Base-by-base conservation (phyloP, 805 yeast species). In the Starmerella geochares region DNA sequence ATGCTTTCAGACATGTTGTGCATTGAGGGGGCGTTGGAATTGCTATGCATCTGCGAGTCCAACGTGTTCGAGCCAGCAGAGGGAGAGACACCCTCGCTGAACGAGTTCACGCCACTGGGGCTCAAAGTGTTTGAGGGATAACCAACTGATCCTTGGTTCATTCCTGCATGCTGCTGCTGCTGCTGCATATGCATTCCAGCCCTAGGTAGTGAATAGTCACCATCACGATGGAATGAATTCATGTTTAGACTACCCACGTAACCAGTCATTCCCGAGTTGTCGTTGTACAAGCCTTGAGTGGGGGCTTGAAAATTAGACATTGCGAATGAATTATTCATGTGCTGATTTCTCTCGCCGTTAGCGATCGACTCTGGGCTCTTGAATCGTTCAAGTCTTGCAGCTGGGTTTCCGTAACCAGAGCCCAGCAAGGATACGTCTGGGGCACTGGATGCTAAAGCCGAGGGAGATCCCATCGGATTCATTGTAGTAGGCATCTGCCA, bases 281-380 rank as follows among this genome's bases (percentile, higher is more conserved):
- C 44, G 8, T 40, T 32, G 25, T 40, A 40, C 20, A 17, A 9
- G 16, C 33, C 24, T 13, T 17, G 44, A 4, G 33, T 2, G 3
- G 32, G n/a, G 4, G 13, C 24, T 10, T 25, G 33, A 23, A 17
- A 40, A 19, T 19, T 19, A 16, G 6, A 23, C 33, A 40, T 27
- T 3, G n/a, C 8, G 13, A 27, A 40, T 6, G 44, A 16, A 14
- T n/a, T 27, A 10, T 16, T 27, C 25, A 40, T 16, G 3, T 38
- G 29, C 9, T 40, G 44, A 10, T 17, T 25, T 10, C 24, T 21
- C n/a, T 40, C 33, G 32, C 33, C 44, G 10, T 40, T 40, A n/a
- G 44, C 44, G 5, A 40, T 40, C 8, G 33, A 21, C n/a, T 40
- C 44, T 7, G 44, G 44, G 23, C 44, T 40, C 33, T 40, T 25